Evolutionary conservation across 495 filamentous ascomycete genomes (phyloP).

Genomic region (Immersiella caudata): DNA sequence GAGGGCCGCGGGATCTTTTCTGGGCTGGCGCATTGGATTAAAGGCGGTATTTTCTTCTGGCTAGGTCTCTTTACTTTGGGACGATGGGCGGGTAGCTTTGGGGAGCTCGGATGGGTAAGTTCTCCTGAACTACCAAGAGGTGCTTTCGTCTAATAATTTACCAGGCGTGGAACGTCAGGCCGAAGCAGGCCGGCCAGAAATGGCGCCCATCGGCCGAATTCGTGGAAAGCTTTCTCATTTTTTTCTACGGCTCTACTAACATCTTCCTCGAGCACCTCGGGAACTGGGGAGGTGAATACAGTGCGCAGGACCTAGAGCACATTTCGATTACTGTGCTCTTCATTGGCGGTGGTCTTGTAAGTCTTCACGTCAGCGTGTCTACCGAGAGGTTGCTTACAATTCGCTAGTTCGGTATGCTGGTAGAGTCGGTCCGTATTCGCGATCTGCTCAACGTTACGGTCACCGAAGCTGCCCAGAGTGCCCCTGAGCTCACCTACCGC

Average conservation of each 20-base stretch:
- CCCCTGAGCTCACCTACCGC: constrained; percentile 36
- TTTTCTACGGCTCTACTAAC: constrained; percentile 84
- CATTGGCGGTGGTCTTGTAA: constrained; percentile 88
- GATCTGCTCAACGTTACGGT: constrained; percentile 70
- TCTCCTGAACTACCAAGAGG: neutral
- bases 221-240: constrained; percentile 84
- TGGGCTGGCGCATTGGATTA: constrained; percentile 91
- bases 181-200: constrained; percentile 62
- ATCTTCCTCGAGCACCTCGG: constrained; percentile 90
- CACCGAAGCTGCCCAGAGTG: constrained; percentile 40
- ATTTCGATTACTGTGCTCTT: constrained; percentile 92
- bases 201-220: constrained; percentile 82
- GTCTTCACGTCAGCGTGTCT: constrained; percentile 32
- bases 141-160: constrained; percentile 23
- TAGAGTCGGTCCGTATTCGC: constrained; percentile 76
- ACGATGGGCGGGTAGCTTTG: constrained; percentile 88
- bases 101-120: constrained; percentile 82
- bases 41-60: constrained; percentile 97
- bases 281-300: constrained; percentile 69
- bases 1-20: constrained; percentile 55
- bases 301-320: constrained; percentile 83
- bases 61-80: constrained; percentile 87
- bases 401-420: constrained; percentile 80
- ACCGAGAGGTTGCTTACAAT: constrained; percentile 2
- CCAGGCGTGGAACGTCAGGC: constrained; percentile 86